phyloP scores from a whole-genome alignment of 176 grass and related monocot genomes.

The Triticum timopheevii region DNA sequence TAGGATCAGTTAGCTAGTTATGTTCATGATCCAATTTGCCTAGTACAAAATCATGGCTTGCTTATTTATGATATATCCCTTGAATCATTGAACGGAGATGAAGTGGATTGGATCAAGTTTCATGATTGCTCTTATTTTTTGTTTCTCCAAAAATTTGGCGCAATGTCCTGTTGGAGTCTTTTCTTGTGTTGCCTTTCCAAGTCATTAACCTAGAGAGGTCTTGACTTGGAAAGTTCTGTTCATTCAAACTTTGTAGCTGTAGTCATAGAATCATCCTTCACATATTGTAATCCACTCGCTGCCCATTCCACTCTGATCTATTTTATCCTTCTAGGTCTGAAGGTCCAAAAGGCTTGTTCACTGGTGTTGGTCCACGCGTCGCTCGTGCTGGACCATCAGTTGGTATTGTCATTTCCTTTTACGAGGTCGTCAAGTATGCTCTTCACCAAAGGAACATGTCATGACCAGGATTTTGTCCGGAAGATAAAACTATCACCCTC shows the following conservation, averaged over 20 bases:
- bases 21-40: not conserved
- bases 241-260: not conserved
- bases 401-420: slow-evolving; percentile 91
- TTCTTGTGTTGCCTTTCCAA: not conserved
- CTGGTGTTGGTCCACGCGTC: slow-evolving; percentile 78
- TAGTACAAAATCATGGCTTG: not conserved
- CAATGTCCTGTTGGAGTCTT: not conserved
- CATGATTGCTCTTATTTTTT: not conserved
- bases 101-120: not conserved
- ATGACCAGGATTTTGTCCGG: slow-evolving; percentile 16
- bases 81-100: not conserved
- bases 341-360: slow-evolving; percentile 78
- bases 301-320: not conserved
- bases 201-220: not conserved
- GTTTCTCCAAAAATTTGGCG: not conserved
- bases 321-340: slow-evolving; percentile 53
- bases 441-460: slow-evolving; percentile 55
- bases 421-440: slow-evolving; percentile 86
- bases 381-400: slow-evolving; percentile 93
- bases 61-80: not conserved
- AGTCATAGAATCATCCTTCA: not conserved
- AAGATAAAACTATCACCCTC: not conserved
- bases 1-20: not conserved
- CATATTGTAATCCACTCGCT: not conserved
- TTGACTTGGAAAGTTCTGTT: not conserved